Evolutionary conservation across 139 green algal species (phyloP).

Genomic region (Ulvella scutata): DNA sequence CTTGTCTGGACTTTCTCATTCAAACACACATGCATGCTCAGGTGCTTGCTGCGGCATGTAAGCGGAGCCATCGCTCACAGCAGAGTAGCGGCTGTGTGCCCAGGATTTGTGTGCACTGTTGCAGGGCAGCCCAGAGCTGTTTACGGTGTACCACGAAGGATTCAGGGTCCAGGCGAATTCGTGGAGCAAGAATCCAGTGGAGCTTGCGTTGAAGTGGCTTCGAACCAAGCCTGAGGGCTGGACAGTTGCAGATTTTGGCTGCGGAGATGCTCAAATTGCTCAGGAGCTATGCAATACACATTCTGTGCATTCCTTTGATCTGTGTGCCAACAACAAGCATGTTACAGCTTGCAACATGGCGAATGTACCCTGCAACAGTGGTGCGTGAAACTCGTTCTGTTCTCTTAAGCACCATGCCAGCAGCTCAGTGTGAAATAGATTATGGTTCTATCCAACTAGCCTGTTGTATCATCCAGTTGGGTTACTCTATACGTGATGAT

Average conservation of each 20-base stretch:
- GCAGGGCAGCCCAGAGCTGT: conserved; percentile 38
- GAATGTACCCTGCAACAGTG: conserved; percentile 16
- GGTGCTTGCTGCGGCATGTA: not conserved
- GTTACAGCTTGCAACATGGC: conserved; percentile 93
- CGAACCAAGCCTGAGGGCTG: conserved; percentile 5
- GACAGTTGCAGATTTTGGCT: conserved; percentile 87
- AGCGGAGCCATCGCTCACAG: too few species aligned
- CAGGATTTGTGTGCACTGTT: conserved; percentile 1
- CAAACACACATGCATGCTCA: not conserved
- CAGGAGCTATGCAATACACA: conserved; percentile 8
- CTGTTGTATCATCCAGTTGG: too few species aligned
- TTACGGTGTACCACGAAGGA: conserved; percentile 76
- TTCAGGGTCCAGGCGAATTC: conserved; percentile 58
- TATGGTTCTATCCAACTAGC: too few species aligned
- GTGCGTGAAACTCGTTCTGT: not conserved
- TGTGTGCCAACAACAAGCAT: conserved; percentile 50
- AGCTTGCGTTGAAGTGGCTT: conserved; percentile 57
- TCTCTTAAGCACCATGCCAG: too few species aligned
- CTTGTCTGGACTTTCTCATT: too few species aligned
- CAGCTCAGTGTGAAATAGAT: too few species aligned
- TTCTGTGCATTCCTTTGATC: conserved; percentile 73
- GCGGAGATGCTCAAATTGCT: conserved; percentile 74
- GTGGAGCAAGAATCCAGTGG: conserved; percentile 76
- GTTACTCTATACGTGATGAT: too few species aligned
- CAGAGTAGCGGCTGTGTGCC: too few species aligned